phyloP scores from a whole-genome alignment of 805 yeast species.

The Zygoascus flipseniorum region DNA sequence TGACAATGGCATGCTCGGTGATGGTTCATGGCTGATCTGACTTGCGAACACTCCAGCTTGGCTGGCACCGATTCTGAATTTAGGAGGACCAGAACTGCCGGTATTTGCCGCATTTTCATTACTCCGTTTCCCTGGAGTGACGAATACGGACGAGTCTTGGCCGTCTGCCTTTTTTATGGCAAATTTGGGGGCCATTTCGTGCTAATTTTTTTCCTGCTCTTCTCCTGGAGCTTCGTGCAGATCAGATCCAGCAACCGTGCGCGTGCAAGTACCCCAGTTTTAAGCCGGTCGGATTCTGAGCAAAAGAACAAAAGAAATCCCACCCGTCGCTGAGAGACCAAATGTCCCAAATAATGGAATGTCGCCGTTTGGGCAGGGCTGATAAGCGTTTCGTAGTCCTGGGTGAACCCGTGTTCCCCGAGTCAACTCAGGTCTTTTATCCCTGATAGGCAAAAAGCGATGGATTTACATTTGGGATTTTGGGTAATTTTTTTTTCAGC shows the following conservation, averaged over 20 bases:
- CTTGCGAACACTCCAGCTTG: not conserved
- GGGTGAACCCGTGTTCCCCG: not conserved
- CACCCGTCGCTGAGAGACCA: no score
- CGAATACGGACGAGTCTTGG: not conserved
- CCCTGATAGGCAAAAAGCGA: not conserved
- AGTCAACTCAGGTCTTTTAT: not conserved
- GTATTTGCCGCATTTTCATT: not conserved
- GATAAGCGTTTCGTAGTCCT: not conserved
- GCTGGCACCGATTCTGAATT: not conserved
- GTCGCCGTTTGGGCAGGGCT: not conserved
- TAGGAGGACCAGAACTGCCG: not conserved
- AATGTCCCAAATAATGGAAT: not conserved
- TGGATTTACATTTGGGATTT: not conserved
- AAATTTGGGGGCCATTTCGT: not conserved
- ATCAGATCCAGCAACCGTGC: no score
- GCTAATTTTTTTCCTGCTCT: no score
- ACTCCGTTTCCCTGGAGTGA: not conserved
- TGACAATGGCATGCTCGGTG: not conserved
- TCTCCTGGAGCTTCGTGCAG: no score
- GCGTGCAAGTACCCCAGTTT: no score
- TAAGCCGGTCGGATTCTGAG: no score
- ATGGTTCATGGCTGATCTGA: not conserved
- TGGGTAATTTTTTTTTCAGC: not conserved
- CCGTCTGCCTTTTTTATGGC: not conserved
- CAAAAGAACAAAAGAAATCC: no score